Base-by-base conservation (phyloP, 2,329 filamentous ascomycete species). In the Teratosphaeria destructans region DNA sequence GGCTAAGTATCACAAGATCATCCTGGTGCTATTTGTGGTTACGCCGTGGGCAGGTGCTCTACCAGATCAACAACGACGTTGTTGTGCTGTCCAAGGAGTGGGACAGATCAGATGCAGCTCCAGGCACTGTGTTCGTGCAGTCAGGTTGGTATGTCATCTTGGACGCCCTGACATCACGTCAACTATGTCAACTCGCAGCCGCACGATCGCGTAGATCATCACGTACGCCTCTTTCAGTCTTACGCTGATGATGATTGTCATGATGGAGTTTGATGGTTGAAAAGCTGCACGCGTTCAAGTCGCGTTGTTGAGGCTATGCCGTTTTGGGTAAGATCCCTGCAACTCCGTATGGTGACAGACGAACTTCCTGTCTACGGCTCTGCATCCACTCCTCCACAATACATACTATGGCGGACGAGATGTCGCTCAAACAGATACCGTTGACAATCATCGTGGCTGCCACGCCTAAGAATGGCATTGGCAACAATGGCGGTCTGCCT, bases 361-460 rank as follows among this genome's bases (percentile, higher is more conserved):
- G 37, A 4, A 16, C n/a, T 49, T 49, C 19, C 10, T n/a, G 8
- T 23, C 43, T 23, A n/a, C 43, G 19, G 3, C 43, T 49, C 19
- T 49, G 29, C 43, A 23, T 23, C 43, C n/a, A 34, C 6, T 16
- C 10, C 53, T 16, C 23, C 34, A 54, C 16, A 16, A 37, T 37
- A 32, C 23, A 32, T 32, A 5, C 29, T 26, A 54, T 54, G 34
- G 53, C 27, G 14, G 64, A 66, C 23, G 57, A 63, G 23, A 71
- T 71, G 69, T 68, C 69, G 14, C 57, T 67, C 23, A 62, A 65
- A 37, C 66, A 68, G 37, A 52, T 64, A 4, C 68, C 71, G 1
- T 78, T 96, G 58, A 96, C 90, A n/a, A 83, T 96, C 68, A 88
- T 97, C 73, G 90, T 96, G 68, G 93, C 90, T n/a, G 87, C 92